Conservation (phyloP, 495 filamentous ascomycete genomes). For the Neurospora cerealis region DNA sequence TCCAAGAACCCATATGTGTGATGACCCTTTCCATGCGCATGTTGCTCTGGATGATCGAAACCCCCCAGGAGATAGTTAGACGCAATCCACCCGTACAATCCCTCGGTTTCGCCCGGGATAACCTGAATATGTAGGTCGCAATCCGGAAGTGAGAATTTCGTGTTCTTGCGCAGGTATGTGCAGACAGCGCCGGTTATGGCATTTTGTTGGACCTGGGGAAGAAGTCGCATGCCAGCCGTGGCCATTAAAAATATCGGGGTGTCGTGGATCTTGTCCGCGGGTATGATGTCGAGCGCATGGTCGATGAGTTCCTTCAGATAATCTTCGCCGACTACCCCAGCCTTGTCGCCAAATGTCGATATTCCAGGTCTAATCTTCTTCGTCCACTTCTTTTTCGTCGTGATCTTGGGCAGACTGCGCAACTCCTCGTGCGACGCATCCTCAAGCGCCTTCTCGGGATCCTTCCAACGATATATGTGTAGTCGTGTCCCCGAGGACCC, state of each 20-base stretch:
- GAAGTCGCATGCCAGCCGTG: constrained; percentile 90
- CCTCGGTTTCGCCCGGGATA: constrained; percentile 94
- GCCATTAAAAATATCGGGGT: constrained; percentile 93
- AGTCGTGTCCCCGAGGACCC: constrained; percentile 76
- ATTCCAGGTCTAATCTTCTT: constrained; percentile 91
- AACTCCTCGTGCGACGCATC: constrained; percentile 50
- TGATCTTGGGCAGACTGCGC: constrained; percentile 62
- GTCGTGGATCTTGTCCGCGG: constrained; percentile 61
- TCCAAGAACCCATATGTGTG: constrained; percentile 97
- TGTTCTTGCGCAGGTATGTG: constrained; percentile 67
- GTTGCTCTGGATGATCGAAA: constrained; percentile 69
- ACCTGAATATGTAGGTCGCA: constrained; percentile 88
- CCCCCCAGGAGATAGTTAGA: constrained; percentile 96
- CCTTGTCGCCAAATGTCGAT: constrained; percentile 75
- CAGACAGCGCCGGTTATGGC: constrained; percentile 71
- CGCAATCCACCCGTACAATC: constrained; percentile 96
- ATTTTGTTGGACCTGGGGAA: constrained; percentile 62
- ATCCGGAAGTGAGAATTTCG: constrained; percentile 79
- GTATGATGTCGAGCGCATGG: constrained; percentile 80
- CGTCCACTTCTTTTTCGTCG: constrained; percentile 78
- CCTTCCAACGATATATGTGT: constrained; percentile 87
- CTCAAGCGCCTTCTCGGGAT: constrained; percentile 56
- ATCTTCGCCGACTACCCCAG: constrained; percentile 65
- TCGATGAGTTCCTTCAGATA: constrained; percentile 69
- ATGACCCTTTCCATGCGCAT: constrained; percentile 71